These are phyloP conservation scores for Teunomyces lycoperdinae DNA, from an alignment of 805 yeast genomes.

Conservation along the genomic window DNA sequence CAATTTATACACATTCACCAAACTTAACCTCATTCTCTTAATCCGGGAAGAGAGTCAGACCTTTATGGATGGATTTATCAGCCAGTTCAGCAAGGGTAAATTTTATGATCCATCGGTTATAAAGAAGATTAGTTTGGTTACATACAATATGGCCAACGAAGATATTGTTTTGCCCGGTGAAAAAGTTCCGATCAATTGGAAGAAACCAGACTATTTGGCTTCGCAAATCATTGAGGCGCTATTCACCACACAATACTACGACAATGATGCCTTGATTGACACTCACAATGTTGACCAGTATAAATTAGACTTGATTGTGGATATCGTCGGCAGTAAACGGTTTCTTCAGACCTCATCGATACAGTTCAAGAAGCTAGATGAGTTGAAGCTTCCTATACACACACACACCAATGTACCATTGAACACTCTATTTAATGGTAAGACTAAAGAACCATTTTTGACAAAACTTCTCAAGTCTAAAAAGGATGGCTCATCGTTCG, in stretches of 20 bases:
- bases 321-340: slow-evolving; percentile 38
- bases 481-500: slow-evolving; percentile 24
- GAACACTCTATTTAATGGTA: slow-evolving; percentile 24
- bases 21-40: slow-evolving; percentile 29
- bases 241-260: slow-evolving; percentile 20
- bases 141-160: slow-evolving; percentile 33
- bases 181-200: slow-evolving; percentile 30
- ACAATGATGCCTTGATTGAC: slow-evolving; percentile 16
- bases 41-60: slow-evolving; percentile 21
- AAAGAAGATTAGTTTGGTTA: slow-evolving; percentile 23
- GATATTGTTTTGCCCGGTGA: slow-evolving; percentile 38
- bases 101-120: slow-evolving; percentile 19
- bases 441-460: slow-evolving; percentile 30
- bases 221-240: slow-evolving; percentile 34
- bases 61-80: slow-evolving; percentile 19
- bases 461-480: slow-evolving; percentile 38
- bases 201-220: slow-evolving; percentile 38
- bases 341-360: slow-evolving; percentile 31
- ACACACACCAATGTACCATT: slow-evolving; percentile 14
- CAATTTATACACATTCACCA: slow-evolving; percentile 21
- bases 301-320: slow-evolving; percentile 37
- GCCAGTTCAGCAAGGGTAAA: slow-evolving; percentile 16
- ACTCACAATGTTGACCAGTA: slow-evolving; percentile 19
- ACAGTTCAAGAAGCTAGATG: slow-evolving; percentile 27
- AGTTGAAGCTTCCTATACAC: slow-evolving; percentile 27